Conservation (phyloP, 2,329 filamentous ascomycete genomes). For the Plenodomus lindquistii region DNA sequence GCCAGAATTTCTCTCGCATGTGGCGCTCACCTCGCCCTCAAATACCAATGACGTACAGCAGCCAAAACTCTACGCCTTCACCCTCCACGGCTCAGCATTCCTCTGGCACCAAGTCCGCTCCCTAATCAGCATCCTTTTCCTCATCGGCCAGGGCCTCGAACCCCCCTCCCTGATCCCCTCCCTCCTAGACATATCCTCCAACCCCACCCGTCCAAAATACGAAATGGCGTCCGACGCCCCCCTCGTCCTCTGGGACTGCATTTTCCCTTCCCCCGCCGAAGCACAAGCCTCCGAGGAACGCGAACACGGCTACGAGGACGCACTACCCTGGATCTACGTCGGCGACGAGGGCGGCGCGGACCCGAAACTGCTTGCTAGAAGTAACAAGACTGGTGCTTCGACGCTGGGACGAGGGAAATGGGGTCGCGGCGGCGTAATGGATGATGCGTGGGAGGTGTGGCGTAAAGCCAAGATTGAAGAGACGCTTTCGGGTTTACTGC, state of each 20-base stretch:
- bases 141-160: conserved; percentile 88
- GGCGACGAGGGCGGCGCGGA: conserved; percentile 64
- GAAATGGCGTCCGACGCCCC: conserved; percentile 89
- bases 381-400: conserved; percentile 15
- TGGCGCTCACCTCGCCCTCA: conserved; percentile 24
- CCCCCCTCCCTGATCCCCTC: conserved; percentile 70
- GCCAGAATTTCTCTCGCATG: conserved; percentile 32
- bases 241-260: conserved; percentile 93
- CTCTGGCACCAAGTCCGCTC: conserved; percentile 98
- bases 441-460: conserved; percentile 80
- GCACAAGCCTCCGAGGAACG: conserved; percentile 44
- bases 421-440: conserved; percentile 41
- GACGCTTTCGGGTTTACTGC: conserved; percentile 73
- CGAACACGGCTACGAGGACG: conserved; percentile 57
- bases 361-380: conserved; percentile 43
- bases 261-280: conserved; percentile 66
- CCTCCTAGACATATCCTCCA: conserved; percentile 72
- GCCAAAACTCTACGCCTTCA: conserved; percentile 81
- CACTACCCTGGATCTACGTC: conserved; percentile 76
- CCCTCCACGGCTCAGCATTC: conserved; percentile 87
- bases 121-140: conserved; percentile 90
- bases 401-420: conserved; percentile 36
- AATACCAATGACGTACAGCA: conserved; percentile 2
- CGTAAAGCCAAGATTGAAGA: conserved; percentile 87
- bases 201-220: conserved; percentile 80